Conservation (phyloP, 2,329 filamentous ascomycete species). For the Aureobasidium sp. region DNA sequence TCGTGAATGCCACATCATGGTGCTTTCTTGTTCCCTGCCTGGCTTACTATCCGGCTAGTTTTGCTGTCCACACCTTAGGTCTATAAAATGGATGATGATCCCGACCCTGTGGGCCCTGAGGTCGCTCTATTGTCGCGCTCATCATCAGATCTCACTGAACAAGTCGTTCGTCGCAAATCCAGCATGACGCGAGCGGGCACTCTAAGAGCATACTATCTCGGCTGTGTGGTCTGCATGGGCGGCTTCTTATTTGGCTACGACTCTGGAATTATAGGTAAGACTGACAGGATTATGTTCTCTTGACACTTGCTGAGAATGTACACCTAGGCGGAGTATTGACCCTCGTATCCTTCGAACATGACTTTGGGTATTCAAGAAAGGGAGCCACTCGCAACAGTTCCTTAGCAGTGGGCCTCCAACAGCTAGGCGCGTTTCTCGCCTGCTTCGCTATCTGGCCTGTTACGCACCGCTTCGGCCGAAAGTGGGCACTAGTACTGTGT, state of each 20-base stretch:
- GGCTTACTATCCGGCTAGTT: not conserved
- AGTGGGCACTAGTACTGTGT: conserved; percentile 49
- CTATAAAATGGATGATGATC: conserved; percentile 10
- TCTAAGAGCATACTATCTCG: conserved; percentile 58
- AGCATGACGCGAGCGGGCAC: conserved; percentile 35
- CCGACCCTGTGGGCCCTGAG: not conserved
- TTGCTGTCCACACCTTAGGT: not conserved
- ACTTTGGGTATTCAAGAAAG: conserved; percentile 46
- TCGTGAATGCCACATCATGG: too few relatives aligned
- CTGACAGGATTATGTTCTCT: conserved; percentile 22
- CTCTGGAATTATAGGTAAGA: conserved; percentile 46
- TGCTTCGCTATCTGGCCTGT: conserved; percentile 57
- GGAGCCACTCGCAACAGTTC: conserved; percentile 47
- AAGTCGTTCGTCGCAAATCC: not conserved
- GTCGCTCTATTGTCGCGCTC: conserved; percentile 10
- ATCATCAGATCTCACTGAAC: not conserved
- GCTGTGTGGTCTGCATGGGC: conserved; percentile 57
- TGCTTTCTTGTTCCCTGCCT: not conserved
- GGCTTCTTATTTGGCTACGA: conserved; percentile 56
- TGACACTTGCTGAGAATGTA: not conserved
- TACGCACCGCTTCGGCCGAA: conserved; percentile 52
- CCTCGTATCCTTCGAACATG: conserved; percentile 46
- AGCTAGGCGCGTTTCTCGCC: conserved; percentile 59
- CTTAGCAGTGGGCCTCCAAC: conserved; percentile 56
- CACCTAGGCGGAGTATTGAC: conserved; percentile 50